Base-by-base conservation (phyloP, 192 early-diverging fungal genomes). In the Coemansia sp. region DNA sequence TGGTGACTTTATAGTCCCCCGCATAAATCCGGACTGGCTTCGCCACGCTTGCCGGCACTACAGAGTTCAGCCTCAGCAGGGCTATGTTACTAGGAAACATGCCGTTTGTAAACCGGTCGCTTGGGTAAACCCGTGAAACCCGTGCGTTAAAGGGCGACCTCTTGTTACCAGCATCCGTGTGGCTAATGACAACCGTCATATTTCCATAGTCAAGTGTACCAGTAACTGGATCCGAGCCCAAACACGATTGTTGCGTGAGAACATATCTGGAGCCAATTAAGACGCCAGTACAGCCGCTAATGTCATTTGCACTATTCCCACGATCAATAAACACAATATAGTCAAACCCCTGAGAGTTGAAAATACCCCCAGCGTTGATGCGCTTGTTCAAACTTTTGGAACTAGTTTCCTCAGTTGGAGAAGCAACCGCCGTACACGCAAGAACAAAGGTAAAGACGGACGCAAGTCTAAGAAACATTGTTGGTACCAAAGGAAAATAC, bases 21-120 rank as follows among this genome's bases (percentile, higher is more conserved):
- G 55, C 55, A 58, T 58, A 58, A 16, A 58, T 58, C 29, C 55
- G 29, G 55, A 34, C 55, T 58, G 55, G 55, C n/a, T 58, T 58
- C 2, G 55, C 55, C 55, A 58, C 55, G 55, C 55, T 58, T 58
- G 11, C 55, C 5, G 55, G 55, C 11, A 58, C 55, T 34, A 58
- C 55, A 22, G 55, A 31, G 13, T 34, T 58, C 6, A 58, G 55
- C 29, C 55, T 58, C 16, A 58, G 29, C 5, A 58, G 31, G 0
- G 55, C 55, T 4, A 58, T 58, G 31, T 33, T 58, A 3, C 31
- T 58, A 6, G 55, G 55, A 16, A 34, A 58, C 29, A 18, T 33
- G 16, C 16, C 31, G 55, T 58, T 58, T 5, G 31, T 34, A 34
- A 58, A 58, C 16, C 36, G 55, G 55, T 34, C 29, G 15, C 55